Base-by-base conservation (phyloP, 1,284 basidiomycete species). In the Sanghuangporus sanghuang region DNA sequence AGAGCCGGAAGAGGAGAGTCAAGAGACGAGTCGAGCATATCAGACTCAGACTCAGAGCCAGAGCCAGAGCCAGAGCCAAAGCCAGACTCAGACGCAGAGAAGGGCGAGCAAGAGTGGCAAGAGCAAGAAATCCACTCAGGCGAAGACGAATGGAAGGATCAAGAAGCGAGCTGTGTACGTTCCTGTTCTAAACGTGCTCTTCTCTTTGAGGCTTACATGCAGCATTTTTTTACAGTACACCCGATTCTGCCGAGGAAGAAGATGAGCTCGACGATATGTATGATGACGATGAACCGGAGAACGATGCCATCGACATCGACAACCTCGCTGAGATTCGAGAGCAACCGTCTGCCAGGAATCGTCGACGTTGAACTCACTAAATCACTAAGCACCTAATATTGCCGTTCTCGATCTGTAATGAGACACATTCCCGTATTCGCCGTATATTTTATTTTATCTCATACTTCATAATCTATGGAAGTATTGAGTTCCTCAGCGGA, bases 1-100 rank as follows among this genome's bases (percentile, higher is more conserved):
- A n/a, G 77, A 79, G 7, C 78, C 76, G 2, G 77, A 79, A 6
- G 78, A 76, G 1, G 77, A 79, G 12, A 79, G 77, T 11, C 79
- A 78, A n/a, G 72, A 73, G 56, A 72, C 69, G 40, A 67, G 72
- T n/a, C 73, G 73, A 59, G 66, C 68, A 1, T 46, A 49, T 65
- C 23, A 70, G 40, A 38, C 63, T 58, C 67, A 12, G 66, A 72
- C 18, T 71, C 62, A 57, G 32, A 40, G 9, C 3, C n/a, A 78
- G 12, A 79, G 77, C 11, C 79, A 52, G 63, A 54, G 69, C 39
- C 71, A 71, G 40, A 32, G 50, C 57, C 66, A 9, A 66, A 72
- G 18, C 71, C 63, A 58, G 35, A 52, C 23, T 16, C 44, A 59
- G 54, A 48, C 64, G 2, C 12, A 58, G 60, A 72, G 70, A 63